Evolutionary conservation across 768 basidiomycete genomes (phyloP).

Genomic region (Boletus patriciae): DNA sequence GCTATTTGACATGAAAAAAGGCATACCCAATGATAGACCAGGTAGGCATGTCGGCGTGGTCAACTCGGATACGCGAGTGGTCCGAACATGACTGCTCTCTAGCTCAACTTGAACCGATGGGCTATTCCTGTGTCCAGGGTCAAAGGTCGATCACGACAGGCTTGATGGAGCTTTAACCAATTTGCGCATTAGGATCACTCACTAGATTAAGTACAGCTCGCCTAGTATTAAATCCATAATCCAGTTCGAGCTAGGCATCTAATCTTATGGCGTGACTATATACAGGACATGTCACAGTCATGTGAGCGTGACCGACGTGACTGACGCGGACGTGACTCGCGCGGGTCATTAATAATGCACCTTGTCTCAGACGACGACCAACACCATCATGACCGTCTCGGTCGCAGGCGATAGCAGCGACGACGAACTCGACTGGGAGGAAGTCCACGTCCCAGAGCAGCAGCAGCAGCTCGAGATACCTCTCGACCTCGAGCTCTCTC

Average conservation of each 20-base stretch:
- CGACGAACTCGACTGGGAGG: slow-evolving; percentile 81
- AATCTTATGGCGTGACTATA: background rate
- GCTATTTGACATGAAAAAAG: background rate
- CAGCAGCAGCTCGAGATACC: slow-evolving; percentile 16
- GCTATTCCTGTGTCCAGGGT: too few species aligned
- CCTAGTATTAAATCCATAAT: background rate
- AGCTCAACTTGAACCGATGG: too few species aligned
- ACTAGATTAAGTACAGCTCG: background rate
- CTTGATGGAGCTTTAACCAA: background rate
- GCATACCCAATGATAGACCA: background rate
- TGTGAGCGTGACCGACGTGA: slow-evolving; percentile 23
- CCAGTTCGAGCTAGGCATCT: too few species aligned
- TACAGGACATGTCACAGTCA: slow-evolving; percentile 4
- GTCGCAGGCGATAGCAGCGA: slow-evolving; percentile 41
- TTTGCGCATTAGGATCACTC: background rate
- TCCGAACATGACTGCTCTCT: background rate
- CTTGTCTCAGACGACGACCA: slow-evolving; percentile 7
- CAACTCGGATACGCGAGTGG: background rate
- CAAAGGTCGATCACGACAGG: background rate
- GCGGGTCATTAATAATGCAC: slow-evolving; percentile 10
- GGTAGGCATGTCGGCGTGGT: background rate
- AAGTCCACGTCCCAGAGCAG: slow-evolving; percentile 56
- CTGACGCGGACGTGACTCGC: slow-evolving; percentile 21
- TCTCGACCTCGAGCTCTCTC: slow-evolving; percentile 26
- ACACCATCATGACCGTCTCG: slow-evolving; percentile 15